Conservation (phyloP, 345 rosid genomes). For the Euphorbia peplus region DNA sequence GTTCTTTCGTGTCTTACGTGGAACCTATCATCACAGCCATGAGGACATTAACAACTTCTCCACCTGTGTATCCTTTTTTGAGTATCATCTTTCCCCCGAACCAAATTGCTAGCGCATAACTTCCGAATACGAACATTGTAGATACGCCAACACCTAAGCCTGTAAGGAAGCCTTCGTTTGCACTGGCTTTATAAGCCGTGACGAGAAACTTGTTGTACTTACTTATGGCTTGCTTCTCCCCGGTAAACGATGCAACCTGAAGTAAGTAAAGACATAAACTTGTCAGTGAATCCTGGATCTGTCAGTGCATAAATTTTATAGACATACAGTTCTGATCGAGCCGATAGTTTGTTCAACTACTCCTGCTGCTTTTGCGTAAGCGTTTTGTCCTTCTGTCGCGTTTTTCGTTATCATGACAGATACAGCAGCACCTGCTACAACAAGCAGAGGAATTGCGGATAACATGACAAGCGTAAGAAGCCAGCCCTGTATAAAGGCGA, state of each 20-base stretch:
- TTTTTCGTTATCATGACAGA: conserved; percentile 45
- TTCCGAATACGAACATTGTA: conserved; percentile 35
- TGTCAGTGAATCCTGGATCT: background rate
- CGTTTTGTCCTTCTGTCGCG: conserved; percentile 60
- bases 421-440: conserved; percentile 49
- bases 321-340: conserved; percentile 68
- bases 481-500: conserved; percentile 79
- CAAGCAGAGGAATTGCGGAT: conserved; percentile 61
- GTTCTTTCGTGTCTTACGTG: conserved; percentile 41
- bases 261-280: too few species aligned
- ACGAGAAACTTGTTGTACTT: conserved; percentile 43
- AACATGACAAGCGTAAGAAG: conserved; percentile 71
- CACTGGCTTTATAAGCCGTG: conserved; percentile 47
- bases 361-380: conserved; percentile 69
- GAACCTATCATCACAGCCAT: conserved; percentile 61
- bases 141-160: conserved; percentile 52
- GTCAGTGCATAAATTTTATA: background rate
- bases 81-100: conserved; percentile 52
- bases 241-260: conserved; percentile 71
- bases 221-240: conserved; percentile 52
- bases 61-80: conserved; percentile 57
- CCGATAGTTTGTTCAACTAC: conserved; percentile 78
- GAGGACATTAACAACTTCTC: conserved; percentile 47
- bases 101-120: conserved; percentile 57
- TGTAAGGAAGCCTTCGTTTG: conserved; percentile 45